Conservation (phyloP, 169 alveolate genomes). For the Perkinsus marinus region DNA sequence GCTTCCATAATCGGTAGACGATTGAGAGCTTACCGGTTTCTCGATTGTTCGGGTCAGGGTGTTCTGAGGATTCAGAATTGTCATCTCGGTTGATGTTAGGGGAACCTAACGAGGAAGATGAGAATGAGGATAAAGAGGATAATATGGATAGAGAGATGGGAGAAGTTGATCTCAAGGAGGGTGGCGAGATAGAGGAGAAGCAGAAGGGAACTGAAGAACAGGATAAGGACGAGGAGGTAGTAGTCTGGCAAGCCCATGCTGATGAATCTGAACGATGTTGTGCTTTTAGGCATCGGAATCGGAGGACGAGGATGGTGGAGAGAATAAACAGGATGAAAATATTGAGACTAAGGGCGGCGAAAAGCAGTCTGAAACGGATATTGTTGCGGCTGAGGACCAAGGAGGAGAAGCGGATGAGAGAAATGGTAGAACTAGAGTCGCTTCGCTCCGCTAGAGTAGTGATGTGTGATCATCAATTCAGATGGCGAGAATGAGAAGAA, state of each 20-base stretch:
- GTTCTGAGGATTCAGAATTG: not conserved
- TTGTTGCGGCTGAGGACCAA: not conserved
- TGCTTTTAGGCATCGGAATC: not conserved
- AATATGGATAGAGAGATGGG: not conserved
- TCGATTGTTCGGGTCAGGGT: not conserved
- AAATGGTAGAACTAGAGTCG: not conserved
- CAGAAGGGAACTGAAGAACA: not conserved
- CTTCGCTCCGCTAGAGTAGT: too few species aligned
- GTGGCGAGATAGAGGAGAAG: not conserved
- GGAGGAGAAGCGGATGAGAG: not conserved
- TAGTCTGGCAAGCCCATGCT: not conserved
- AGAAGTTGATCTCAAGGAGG: not conserved
- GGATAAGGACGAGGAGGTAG: not conserved
- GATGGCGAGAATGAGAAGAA: not conserved
- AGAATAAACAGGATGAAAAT: not conserved
- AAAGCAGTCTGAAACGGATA: not conserved
- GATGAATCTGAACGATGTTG: not conserved
- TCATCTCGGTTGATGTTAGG: slow-evolving; percentile 45
- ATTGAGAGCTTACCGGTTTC: too few species aligned
- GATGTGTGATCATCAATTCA: not conserved
- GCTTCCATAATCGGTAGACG: too few species aligned
- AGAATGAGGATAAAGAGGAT: slow-evolving; percentile 33
- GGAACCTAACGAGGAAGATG: slow-evolving; percentile 33
- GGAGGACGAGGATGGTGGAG: not conserved
- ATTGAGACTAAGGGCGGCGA: not conserved